Conservation (phyloP, 2,329 filamentous ascomycete genomes). For the Xylariales sp. region DNA sequence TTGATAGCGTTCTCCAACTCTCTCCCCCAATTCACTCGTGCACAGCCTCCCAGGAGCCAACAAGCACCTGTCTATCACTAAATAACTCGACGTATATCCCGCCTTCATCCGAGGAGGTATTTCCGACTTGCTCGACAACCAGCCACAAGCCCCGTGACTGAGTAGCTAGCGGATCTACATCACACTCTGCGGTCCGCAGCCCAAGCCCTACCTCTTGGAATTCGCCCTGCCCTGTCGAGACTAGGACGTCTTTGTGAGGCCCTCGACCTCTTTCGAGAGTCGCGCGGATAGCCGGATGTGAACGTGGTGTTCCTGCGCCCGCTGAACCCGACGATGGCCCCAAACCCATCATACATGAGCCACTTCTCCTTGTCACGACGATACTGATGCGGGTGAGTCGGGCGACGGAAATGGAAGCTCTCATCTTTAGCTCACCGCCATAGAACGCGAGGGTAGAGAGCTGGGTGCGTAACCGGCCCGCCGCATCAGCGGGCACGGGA, state of each 20-base stretch:
- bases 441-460: constrained; percentile 65
- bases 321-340: constrained; percentile 41
- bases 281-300: constrained; percentile 67
- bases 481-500: constrained; percentile 76
- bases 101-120: constrained; percentile 42
- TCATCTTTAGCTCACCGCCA: constrained; percentile 49
- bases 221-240: constrained; percentile 73
- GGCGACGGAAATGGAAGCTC: constrained; percentile 54
- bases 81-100: constrained; percentile 65
- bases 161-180: constrained; percentile 74
- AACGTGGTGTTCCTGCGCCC: constrained; percentile 45
- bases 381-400: constrained; percentile 72
- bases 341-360: constrained; percentile 37
- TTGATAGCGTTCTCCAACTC: not conserved
- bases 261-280: constrained; percentile 79
- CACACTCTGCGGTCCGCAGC: constrained; percentile 78
- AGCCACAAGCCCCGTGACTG: constrained; percentile 72
- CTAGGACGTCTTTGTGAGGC: constrained; percentile 72
- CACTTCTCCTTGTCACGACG: constrained; percentile 54
- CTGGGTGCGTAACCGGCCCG: constrained; percentile 75
- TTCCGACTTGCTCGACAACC: constrained; percentile 83
- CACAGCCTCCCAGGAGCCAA: constrained; percentile 57
- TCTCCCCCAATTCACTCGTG: constrained; percentile 8
- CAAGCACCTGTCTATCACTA: constrained; percentile 60
- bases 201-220: constrained; percentile 73